Percentiles rank a stretch among this genome's conserved stretches.
Conservation (phyloP, 768 basidiomycete species). For the Chiua virens region DNA sequence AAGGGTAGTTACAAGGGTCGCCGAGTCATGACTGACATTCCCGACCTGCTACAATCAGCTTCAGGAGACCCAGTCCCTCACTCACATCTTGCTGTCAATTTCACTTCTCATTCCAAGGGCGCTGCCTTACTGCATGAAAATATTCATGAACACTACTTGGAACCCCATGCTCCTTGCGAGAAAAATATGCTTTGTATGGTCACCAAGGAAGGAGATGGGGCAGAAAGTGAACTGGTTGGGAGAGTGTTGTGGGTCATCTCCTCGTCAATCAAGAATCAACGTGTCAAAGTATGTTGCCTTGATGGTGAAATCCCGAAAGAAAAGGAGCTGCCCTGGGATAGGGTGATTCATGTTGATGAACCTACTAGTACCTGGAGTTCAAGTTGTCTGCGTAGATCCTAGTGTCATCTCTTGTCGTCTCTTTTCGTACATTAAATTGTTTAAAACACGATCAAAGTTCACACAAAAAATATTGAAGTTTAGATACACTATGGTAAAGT, state of each 20-base stretch:
- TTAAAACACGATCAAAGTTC: too few species aligned
- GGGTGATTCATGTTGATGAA: not conserved
- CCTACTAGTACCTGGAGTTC: too few species aligned
- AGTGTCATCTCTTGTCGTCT: too few species aligned
- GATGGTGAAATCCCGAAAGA: not conserved
- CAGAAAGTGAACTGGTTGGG: not conserved
- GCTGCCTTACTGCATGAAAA: not conserved
- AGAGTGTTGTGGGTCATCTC: too few species aligned
- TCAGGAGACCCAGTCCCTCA: not conserved
- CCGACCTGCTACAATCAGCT: not conserved
- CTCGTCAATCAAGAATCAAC: not conserved
- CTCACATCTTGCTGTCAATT: not conserved
- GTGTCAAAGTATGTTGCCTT: not conserved
- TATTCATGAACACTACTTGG: not conserved
- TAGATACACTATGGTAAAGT: too few species aligned
- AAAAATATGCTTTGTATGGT: conserved; percentile 2
- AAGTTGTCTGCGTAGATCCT: too few species aligned
- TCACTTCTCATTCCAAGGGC: not conserved
- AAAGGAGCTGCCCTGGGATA: not conserved
- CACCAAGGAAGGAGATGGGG: not conserved
- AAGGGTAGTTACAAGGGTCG: not conserved
- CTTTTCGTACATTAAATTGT: too few species aligned
- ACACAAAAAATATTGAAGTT: too few species aligned
- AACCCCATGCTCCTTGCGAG: not conserved
- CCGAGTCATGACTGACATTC: not conserved